These are phyloP conservation scores for Phaeolepiota aurea DNA, from an alignment of 768 basidiomycete genomes.

Conservation along the genomic window DNA sequence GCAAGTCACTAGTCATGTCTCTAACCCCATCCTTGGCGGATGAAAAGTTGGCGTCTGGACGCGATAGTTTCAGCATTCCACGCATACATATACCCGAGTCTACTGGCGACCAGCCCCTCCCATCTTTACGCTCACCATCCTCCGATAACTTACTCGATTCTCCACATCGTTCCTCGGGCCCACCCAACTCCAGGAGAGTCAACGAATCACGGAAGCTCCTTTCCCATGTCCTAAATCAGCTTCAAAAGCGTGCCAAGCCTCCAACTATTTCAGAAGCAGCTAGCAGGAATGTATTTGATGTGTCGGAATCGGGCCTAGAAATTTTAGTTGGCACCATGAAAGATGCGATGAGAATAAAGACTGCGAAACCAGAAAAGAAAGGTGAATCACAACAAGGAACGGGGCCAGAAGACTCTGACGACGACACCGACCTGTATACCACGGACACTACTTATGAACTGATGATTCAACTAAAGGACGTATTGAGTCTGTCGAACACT, in stretches of 20 bases:
- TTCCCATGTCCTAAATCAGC: constrained; percentile 51
- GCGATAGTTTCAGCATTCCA: too few species aligned
- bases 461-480: constrained; percentile 53
- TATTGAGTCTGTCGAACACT: constrained; percentile 43
- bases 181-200: constrained; percentile 20
- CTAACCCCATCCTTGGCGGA: too few species aligned
- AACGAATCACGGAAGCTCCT: constrained; percentile 67
- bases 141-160: background rate
- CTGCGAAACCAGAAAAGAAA: constrained; percentile 14
- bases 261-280: constrained; percentile 41
- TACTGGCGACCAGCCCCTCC: background rate
- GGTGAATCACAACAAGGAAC: constrained; percentile 7
- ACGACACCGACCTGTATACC: constrained; percentile 40
- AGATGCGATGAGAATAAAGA: constrained; percentile 30
- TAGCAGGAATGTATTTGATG: constrained; percentile 14
- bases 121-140: background rate
- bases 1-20: too few species aligned
- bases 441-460: constrained; percentile 62
- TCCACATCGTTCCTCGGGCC: background rate
- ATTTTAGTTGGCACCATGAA: constrained; percentile 36
- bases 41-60: too few species aligned
- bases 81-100: too few species aligned
- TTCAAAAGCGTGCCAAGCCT: constrained; percentile 49
- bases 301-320: constrained; percentile 25
- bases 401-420: constrained; percentile 38